Evolutionary conservation across 148 eudicot genomes (phyloP).

Genomic region (Diospyros kaki): DNA sequence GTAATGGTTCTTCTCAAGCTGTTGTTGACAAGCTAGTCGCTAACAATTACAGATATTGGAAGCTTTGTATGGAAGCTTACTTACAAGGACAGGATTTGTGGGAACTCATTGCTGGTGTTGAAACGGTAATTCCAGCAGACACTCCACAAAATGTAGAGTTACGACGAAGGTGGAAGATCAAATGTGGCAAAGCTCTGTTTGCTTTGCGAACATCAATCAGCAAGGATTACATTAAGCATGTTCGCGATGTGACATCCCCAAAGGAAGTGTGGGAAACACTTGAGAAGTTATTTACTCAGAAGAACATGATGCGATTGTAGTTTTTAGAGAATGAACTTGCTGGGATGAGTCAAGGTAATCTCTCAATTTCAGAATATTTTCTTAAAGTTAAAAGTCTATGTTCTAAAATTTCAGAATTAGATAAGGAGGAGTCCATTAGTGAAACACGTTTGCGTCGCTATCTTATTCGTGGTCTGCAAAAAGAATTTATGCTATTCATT

Average conservation of each 20-base stretch:
- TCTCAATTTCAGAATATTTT: background rate
- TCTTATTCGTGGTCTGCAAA: background rate
- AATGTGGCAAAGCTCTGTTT: background rate
- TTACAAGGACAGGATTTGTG: background rate
- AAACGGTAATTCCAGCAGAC: background rate
- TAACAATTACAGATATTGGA: background rate
- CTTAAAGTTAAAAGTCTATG: background rate
- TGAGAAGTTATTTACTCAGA: background rate
- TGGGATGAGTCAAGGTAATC: background rate
- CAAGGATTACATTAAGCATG: background rate
- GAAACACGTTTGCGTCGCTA: background rate
- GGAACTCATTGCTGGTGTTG: background rate
- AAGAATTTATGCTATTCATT: background rate
- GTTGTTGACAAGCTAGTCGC: too few species aligned
- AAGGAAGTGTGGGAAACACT: background rate
- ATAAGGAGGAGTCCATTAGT: background rate
- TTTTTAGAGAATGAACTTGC: background rate
- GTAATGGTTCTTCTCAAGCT: too few species aligned
- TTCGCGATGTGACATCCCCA: background rate
- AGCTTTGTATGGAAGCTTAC: background rate
- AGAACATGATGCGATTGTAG: background rate
- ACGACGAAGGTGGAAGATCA: background rate
- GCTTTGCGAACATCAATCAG: background rate
- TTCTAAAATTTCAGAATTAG: background rate
- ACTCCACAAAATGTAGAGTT: background rate